phyloP scores from a whole-genome alignment of 768 basidiomycete species.

The Tremella fuciformis region DNA sequence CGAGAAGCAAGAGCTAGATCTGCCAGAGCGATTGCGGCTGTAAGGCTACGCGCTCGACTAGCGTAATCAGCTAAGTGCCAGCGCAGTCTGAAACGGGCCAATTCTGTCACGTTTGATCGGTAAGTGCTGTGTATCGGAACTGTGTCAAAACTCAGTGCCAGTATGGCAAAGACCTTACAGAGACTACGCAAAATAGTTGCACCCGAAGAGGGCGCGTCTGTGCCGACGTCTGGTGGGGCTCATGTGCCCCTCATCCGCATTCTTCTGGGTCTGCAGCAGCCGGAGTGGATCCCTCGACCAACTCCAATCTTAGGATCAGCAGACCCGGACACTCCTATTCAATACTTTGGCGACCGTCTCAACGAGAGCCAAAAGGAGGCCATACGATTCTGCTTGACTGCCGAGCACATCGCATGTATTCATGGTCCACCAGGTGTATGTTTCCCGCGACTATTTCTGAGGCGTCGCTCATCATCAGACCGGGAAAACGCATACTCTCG shows the following conservation, averaged over 20 bases:
- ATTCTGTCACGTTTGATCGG: constrained; percentile 86
- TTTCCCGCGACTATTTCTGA: background rate
- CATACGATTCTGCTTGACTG: constrained; percentile 74
- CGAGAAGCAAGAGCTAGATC: constrained; percentile 61
- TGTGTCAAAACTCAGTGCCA: constrained; percentile 40
- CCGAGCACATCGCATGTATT: constrained; percentile 81
- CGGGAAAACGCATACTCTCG: constrained; percentile 92
- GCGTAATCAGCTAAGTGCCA: constrained; percentile 1
- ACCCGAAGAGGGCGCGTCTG: constrained; percentile 19
- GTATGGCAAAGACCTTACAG: constrained; percentile 82
- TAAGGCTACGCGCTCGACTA: constrained; percentile 16
- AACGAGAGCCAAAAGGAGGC: constrained; percentile 84
- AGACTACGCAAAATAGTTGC: constrained; percentile 59
- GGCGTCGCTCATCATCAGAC: constrained; percentile 57
- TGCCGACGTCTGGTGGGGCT: constrained; percentile 50
- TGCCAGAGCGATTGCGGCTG: constrained; percentile 79
- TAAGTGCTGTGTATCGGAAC: background rate
- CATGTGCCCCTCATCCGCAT: constrained; percentile 62
- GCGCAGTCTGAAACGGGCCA: constrained; percentile 72
- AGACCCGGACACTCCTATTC: constrained; percentile 45
- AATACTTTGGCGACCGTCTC: constrained; percentile 71
- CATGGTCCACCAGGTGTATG: constrained; percentile 87
- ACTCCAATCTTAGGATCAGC: constrained; percentile 45
- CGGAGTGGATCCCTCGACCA: constrained; percentile 31
- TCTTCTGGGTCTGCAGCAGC: constrained; percentile 63